Evolutionary conservation across 2,329 filamentous ascomycete species (phyloP), one percentile per base, ranked within the genome.

Genomic region (Aureobasidium musti): DNA sequence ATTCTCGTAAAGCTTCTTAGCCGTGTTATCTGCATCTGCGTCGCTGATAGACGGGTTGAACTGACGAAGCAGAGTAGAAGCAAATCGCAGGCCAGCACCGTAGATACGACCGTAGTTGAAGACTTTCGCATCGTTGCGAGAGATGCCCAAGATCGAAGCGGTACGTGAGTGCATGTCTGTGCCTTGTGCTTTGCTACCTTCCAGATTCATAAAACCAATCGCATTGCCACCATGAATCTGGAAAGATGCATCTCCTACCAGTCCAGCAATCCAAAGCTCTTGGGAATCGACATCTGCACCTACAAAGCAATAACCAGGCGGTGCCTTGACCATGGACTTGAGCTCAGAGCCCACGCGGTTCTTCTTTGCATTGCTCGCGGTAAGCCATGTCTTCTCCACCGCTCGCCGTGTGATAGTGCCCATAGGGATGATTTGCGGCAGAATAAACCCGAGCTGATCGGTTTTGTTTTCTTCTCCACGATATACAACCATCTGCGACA

Each of bases 91-190:
- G 0, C 95, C 96, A 5, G 95, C 96, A n/a, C 95, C 96, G 74
- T 99, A 99, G 57, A 99, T 99, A 47, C 96, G 91, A 8, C 96
- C 96, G 73, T 99, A 99, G 77, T 99, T 99, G 83, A 99, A 99
- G 0, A 99, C 87, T 76, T 99, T 99, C 67, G 95, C 95, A 73
- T 97, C 88, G 73, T 97, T 97, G 68, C 95, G 86, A 2, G 92
- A 96, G 68, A 99, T 99, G 7, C 93, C 94, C 2, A 99, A 79
- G 67, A 99, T 99, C 6, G 85, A 84, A 1, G 95, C 96, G 33
- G 95, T 99, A 37, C 94, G 91, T 7, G 93, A 97, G 78, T 99
- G 94, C 66, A 98, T 80, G 77, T 99, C 94, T 0, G 94, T 99
- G 4, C 94, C 94, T 2, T 91, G 92, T 6, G 92, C 89, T 79